Percentiles rank a stretch among this genome's conserved stretches.
Evolutionary conservation across 2,329 filamentous ascomycete species (phyloP).

Genomic region (Fusarium marasasianum): DNA sequence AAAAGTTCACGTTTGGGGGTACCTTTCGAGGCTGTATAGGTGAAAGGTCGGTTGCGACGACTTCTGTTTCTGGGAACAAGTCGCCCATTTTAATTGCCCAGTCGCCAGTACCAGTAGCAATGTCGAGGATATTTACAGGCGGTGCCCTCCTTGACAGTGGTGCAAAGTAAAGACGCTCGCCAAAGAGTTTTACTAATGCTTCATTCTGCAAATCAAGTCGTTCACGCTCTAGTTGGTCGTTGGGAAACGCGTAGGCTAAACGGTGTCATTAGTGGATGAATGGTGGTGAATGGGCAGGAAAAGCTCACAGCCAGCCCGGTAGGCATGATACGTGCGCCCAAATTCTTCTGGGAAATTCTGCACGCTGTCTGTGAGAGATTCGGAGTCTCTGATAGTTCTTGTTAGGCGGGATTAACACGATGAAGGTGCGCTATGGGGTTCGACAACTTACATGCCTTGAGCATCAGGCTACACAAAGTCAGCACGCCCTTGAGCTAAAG

Average conservation of each 20-base stretch:
- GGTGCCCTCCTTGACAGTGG: constrained; percentile 50
- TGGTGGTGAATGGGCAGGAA: neutral
- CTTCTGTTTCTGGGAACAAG: constrained; percentile 64
- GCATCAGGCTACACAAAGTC: constrained; percentile 35
- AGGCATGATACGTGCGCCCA: constrained; percentile 59
- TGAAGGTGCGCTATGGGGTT: neutral
- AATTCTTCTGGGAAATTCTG: constrained; percentile 54
- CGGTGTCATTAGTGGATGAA: neutral
- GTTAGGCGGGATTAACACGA: constrained; percentile 18
- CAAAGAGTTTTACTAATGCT: constrained; percentile 51
- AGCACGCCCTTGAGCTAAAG: constrained; percentile 11
- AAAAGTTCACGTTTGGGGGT: constrained; percentile 78
- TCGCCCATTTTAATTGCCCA: constrained; percentile 76
- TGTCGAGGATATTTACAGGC: constrained; percentile 52
- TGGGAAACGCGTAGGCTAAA: constrained; percentile 58
- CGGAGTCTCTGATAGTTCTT: constrained; percentile 42
- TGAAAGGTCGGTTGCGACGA: constrained; percentile 73
- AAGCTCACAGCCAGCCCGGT: constrained; percentile 57
- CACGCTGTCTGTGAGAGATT: constrained; percentile 55
- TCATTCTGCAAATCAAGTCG: constrained; percentile 53
- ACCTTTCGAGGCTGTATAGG: constrained; percentile 73
- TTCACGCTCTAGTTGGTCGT: constrained; percentile 55
- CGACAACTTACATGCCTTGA: constrained; percentile 37
- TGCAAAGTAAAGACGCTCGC: constrained; percentile 54
- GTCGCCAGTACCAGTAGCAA: constrained; percentile 59